Evolutionary conservation across 192 early-diverging fungal species (phyloP).

Genomic region (Backusella parvicylindrica): DNA sequence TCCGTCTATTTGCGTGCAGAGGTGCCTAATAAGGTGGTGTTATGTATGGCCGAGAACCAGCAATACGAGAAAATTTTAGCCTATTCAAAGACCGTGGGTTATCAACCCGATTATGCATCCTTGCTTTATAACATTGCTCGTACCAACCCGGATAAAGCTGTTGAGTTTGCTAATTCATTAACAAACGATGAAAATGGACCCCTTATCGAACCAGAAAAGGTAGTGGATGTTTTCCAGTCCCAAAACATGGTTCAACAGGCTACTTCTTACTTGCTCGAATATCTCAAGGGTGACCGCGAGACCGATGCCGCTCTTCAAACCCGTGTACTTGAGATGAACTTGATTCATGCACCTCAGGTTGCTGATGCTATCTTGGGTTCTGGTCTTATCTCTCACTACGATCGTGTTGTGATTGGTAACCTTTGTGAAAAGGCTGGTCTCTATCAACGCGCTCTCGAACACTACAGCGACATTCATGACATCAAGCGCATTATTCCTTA

Average conservation of each 20-base stretch:
- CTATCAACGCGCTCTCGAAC: constrained; percentile 93
- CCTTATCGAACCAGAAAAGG: constrained; percentile 78
- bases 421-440: constrained; percentile 98
- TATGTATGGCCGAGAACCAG: constrained; percentile 94
- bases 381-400: constrained; percentile 95
- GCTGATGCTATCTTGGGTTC: constrained; percentile 98
- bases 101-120: constrained; percentile 87
- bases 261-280: constrained; percentile 95
- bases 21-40: constrained; percentile 89
- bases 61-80: constrained; percentile 96
- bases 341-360: constrained; percentile 95
- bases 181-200: constrained; percentile 81
- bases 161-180: constrained; percentile 87
- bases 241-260: constrained; percentile 95
- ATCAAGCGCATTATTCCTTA: constrained; percentile 95
- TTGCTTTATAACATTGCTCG: constrained; percentile 91
- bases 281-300: constrained; percentile 89
- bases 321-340: constrained; percentile 94
- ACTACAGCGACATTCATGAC: constrained; percentile 94
- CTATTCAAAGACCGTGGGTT: constrained; percentile 94
- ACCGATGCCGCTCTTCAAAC: constrained; percentile 94
- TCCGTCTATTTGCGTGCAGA: constrained; percentile 95
- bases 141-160: constrained; percentile 88
- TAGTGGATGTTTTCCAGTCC: constrained; percentile 90
- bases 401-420: constrained; percentile 83